Base-by-base conservation (phyloP, 805 yeast species). In the Wickerhamomyces bisporus region DNA sequence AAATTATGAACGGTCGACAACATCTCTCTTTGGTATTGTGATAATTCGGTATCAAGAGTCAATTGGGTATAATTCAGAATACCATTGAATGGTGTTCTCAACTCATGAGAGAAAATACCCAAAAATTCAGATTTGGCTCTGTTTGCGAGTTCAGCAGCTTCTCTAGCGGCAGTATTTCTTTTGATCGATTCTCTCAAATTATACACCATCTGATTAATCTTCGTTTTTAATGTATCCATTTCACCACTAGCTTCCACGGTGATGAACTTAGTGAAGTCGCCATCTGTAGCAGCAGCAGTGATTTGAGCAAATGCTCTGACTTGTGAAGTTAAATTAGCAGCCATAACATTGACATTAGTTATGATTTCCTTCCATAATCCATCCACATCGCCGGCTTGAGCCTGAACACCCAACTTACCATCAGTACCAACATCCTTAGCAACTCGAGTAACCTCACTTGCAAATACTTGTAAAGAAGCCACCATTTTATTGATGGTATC, bases 381-480 rank as follows among this genome's bases (percentile, higher is more conserved):
- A 60, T 86, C 94, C 17, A 86, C 94, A 65, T 86, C 95, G 37
- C 79, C 75, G 20, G 86, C 95, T 57, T 86, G 93, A 7, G 95
- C 95, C 57, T 86, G 94, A 34, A 86, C 93, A 50, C 96, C 96
- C 38, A 86, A 73, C 59, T 86, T 86, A 66, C 96, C 96, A 54
- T 86, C 91, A 35, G 86, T 85, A 67, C 96, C 96, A 49, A 86
- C 95, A 67, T 86, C 95, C 47, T 86, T 79, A 8, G 96, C 96
- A 30, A 86, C 95, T 53, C 88, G 73, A 1, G 95, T 80, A 38
- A 86, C 96, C 62, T 86, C 96, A 20, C 81, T 76, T 8, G 94
- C 95, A 58, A 86, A 86, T 34, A 86, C 79, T 58, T 85, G 93
- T 52, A 86, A 73, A 31, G 93, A 79, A 58, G 86, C 95, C 70